phyloP scores from a whole-genome alignment of 1,139 yeast genomes.

The Geotrichum candidum region DNA sequence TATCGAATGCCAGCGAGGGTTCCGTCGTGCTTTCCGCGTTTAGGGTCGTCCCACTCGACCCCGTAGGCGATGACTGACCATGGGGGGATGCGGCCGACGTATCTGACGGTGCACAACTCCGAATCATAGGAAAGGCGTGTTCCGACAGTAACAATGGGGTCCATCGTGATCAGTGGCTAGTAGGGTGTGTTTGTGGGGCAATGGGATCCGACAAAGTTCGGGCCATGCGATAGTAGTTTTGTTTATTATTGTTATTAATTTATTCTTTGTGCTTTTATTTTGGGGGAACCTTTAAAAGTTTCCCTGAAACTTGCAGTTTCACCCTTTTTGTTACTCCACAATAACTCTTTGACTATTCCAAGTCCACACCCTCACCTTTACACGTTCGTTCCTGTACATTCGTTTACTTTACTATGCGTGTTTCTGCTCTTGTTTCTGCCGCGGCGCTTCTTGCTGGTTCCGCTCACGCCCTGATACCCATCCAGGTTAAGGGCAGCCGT shows the following conservation, averaged over 20 bases:
- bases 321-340: neutral
- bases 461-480: slow-evolving; percentile 41
- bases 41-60: slow-evolving; percentile 75
- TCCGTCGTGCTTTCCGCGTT: slow-evolving; percentile 58
- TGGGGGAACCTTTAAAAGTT: neutral
- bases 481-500: slow-evolving; percentile 42
- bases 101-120: slow-evolving; percentile 58
- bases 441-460: slow-evolving; percentile 14
- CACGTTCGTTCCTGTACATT: neutral
- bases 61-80: slow-evolving; percentile 71
- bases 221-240: neutral
- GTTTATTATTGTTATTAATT: neutral
- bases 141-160: slow-evolving; percentile 26
- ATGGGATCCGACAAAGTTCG: neutral
- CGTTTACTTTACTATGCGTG: slow-evolving; percentile 5
- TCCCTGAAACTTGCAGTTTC: neutral
- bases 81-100: slow-evolving; percentile 49
- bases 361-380: neutral
- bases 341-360: neutral
- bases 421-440: slow-evolving; percentile 10
- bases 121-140: slow-evolving; percentile 47
- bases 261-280: neutral
- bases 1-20: slow-evolving; percentile 41
- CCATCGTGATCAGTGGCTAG: neutral
- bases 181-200: too few species aligned